A percentile compares a stretch with the other conserved stretches of the same genome.
Conservation (phyloP, 805 yeast species). For the Candida dajiaensis region DNA sequence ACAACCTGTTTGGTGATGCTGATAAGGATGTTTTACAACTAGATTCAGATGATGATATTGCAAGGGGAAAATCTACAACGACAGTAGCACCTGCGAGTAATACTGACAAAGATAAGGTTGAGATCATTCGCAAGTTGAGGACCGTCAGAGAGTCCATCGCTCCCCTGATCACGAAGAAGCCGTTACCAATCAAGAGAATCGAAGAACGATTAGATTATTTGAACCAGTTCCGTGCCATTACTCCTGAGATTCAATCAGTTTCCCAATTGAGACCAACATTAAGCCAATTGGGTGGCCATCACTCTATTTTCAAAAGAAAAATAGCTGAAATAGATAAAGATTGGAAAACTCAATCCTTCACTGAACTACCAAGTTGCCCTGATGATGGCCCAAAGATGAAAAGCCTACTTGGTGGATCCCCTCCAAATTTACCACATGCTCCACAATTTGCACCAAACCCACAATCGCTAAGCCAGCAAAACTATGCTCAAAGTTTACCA, state of each 20-base stretch:
- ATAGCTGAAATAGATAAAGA: background rate
- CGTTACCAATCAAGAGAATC: background rate
- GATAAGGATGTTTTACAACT: background rate
- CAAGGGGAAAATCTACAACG: background rate
- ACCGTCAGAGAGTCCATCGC: background rate
- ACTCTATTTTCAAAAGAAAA: background rate
- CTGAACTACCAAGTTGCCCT: background rate
- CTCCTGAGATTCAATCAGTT: background rate
- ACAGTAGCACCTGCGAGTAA: background rate
- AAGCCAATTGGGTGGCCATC: background rate
- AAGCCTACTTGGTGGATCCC: background rate
- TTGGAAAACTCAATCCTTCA: background rate
- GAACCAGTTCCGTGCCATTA: background rate
- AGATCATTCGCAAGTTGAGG: background rate
- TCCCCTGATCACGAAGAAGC: background rate
- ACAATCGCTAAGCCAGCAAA: background rate
- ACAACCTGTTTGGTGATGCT: background rate
- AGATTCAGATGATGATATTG: background rate
- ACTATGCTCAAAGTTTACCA: background rate
- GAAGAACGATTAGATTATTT: background rate
- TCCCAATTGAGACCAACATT: background rate
- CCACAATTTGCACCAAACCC: background rate
- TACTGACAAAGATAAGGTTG: background rate
- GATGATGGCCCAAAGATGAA: background rate
- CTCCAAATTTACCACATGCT: background rate